phyloP scores from a whole-genome alignment of 1,139 yeast species.

The Pichia norvegensis region DNA sequence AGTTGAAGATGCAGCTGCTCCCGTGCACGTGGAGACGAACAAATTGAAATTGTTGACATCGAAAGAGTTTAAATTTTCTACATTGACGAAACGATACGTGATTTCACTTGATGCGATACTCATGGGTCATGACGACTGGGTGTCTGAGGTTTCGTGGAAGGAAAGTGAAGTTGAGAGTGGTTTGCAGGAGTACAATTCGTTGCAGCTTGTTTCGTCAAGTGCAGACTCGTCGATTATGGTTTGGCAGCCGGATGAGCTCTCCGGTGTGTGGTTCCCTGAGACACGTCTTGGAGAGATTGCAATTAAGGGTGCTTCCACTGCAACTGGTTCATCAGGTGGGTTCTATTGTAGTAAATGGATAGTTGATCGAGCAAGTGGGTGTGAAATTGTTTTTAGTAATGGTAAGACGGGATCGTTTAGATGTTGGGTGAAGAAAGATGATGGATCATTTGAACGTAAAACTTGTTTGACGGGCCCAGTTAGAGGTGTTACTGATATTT shows the following conservation, averaged over 20 bases:
- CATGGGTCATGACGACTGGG: slow-evolving; percentile 99
- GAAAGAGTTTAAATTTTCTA: slow-evolving; percentile 53
- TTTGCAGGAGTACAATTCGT: slow-evolving; percentile 22
- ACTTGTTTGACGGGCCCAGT: slow-evolving; percentile 73
- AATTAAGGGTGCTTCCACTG: slow-evolving; percentile 94
- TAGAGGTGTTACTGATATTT: slow-evolving; percentile 65
- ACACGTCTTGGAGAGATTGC: slow-evolving; percentile 85
- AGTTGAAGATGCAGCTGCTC: slow-evolving; percentile 51
- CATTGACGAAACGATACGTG: slow-evolving; percentile 31
- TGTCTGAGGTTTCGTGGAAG: slow-evolving; percentile 79
- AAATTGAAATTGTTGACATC: slow-evolving; percentile 52
- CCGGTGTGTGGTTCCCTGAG: slow-evolving; percentile 87
- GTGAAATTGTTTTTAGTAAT: slow-evolving; percentile 58
- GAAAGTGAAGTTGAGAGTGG: not conserved
- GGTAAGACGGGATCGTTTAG: slow-evolving; percentile 94
- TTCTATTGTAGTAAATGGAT: slow-evolving; percentile 91
- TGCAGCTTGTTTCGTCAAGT: slow-evolving; percentile 71
- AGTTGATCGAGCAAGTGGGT: slow-evolving; percentile 29
- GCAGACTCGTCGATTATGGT: slow-evolving; percentile 92
- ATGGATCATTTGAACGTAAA: slow-evolving; percentile 32
- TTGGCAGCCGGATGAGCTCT: slow-evolving; percentile 85
- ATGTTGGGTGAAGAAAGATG: slow-evolving; percentile 44
- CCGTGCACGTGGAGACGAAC: slow-evolving; percentile 33
- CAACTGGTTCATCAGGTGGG: slow-evolving; percentile 97
- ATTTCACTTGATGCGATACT: slow-evolving; percentile 76